These are phyloP conservation scores for Aspergillus biplanus DNA, from an alignment of 495 filamentous ascomycete species.

Conservation along the genomic window DNA sequence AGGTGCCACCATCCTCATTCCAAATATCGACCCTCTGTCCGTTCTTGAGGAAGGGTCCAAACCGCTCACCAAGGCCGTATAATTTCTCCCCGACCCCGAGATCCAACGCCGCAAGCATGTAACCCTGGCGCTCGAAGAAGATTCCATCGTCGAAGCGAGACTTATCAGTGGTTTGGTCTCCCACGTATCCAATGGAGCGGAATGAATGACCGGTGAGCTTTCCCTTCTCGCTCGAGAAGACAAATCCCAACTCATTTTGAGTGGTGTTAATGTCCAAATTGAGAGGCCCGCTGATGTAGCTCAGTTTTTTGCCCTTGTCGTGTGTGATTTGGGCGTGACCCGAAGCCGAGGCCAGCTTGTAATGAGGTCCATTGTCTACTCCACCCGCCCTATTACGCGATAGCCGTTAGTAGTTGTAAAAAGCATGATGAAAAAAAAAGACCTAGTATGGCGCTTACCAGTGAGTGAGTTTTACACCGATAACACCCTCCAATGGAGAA, in stretches of 20 bases:
- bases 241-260: constrained; percentile 59
- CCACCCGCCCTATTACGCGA: constrained; percentile 38
- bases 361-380: constrained; percentile 62
- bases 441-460: constrained; percentile 52
- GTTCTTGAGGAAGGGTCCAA: constrained; percentile 71
- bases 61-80: constrained; percentile 71
- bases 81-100: constrained; percentile 68
- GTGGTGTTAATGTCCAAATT: constrained; percentile 55
- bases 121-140: constrained; percentile 58
- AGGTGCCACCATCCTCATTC: constrained; percentile 75
- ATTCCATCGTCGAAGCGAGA: constrained; percentile 54
- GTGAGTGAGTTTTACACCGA: constrained; percentile 66
- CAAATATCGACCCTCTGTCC: constrained; percentile 69
- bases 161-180: constrained; percentile 55
- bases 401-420: neutral
- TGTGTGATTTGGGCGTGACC: constrained; percentile 52
- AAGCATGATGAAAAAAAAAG: neutral
- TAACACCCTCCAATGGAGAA: constrained; percentile 60
- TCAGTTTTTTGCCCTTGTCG: constrained; percentile 48
- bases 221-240: constrained; percentile 53
- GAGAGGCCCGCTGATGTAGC: constrained; percentile 58
- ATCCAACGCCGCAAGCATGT: constrained; percentile 65
- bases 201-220: constrained; percentile 61
- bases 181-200: constrained; percentile 60
- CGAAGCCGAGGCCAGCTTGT: constrained; percentile 57